phyloP scores from a whole-genome alignment of 805 yeast genomes.

The Wickerhamia fluorescens region DNA sequence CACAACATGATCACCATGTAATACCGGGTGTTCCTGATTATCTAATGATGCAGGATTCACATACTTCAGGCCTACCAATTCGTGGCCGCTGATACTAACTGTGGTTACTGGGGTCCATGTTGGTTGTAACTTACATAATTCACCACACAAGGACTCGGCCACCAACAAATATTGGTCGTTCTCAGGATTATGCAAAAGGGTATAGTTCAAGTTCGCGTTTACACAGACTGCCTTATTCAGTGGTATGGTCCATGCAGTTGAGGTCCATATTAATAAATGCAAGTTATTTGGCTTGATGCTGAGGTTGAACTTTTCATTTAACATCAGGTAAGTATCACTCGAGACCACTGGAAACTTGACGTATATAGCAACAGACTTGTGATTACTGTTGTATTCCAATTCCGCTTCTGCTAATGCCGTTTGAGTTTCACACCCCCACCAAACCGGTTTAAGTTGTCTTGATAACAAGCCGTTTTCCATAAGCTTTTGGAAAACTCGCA shows the following conservation, averaged over 20 bases:
- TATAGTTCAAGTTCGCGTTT: conserved; percentile 52
- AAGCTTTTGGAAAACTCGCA: conserved; percentile 60
- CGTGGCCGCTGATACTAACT: conserved; percentile 15
- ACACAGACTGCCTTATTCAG: conserved; percentile 81
- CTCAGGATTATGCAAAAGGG: conserved; percentile 27
- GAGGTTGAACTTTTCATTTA: conserved; percentile 4
- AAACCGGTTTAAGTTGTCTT: conserved; percentile 90
- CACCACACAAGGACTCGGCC: conserved; percentile 39
- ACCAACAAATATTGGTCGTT: conserved; percentile 47
- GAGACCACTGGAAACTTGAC: conserved; percentile 51
- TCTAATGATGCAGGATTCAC: conserved; percentile 44
- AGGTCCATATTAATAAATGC: conserved; percentile 78
- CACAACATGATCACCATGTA: conserved; percentile 80
- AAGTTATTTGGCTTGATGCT: conserved; percentile 6
- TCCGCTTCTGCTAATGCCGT: conserved; percentile 98
- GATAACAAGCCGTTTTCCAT: conserved; percentile 61
- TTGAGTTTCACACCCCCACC: conserved; percentile 91
- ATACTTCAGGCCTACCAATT: conserved; percentile 35
- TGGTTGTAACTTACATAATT: conserved; percentile 25
- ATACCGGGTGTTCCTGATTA: conserved; percentile 43
- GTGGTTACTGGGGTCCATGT: conserved; percentile 1
- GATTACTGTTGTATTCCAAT: conserved; percentile 73
- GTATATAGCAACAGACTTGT: conserved; percentile 60
- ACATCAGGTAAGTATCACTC: conserved; percentile 13
- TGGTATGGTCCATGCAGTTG: conserved; percentile 96